phyloP scores from a whole-genome alignment of 495 filamentous ascomycete species.

The Neurospora sp. region DNA sequence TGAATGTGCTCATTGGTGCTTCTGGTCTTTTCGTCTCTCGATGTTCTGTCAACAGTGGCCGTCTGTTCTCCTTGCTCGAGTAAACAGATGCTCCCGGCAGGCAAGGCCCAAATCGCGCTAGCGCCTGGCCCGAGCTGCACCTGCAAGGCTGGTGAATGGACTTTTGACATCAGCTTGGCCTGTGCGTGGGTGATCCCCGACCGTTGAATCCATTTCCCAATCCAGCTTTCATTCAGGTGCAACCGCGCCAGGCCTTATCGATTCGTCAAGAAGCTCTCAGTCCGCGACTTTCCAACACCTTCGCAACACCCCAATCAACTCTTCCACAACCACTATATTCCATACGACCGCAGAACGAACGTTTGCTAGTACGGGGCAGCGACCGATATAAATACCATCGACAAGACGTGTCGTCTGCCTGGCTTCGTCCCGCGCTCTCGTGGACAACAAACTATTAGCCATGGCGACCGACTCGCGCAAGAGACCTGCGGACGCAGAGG shows the following conservation, averaged over 20 bases:
- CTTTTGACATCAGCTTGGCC: background rate
- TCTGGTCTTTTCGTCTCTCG: background rate
- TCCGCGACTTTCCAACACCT: background rate
- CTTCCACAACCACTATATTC: background rate
- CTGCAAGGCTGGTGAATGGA: background rate
- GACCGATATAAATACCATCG: background rate
- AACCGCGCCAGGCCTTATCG: background rate
- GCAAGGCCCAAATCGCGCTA: background rate
- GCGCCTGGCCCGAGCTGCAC: background rate
- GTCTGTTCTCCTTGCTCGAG: background rate
- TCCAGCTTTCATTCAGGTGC: background rate
- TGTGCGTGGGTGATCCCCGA: background rate
- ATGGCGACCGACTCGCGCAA: conserved; percentile 20
- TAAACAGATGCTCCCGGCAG: background rate
- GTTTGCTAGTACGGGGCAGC: background rate
- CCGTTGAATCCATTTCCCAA: background rate
- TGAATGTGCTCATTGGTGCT: background rate
- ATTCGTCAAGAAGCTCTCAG: background rate
- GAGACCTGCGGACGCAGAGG: conserved; percentile 13
- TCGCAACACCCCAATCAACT: background rate
- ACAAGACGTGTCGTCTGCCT: background rate
- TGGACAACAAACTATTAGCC: background rate
- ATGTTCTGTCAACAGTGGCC: background rate
- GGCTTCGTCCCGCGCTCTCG: conserved; percentile 2
- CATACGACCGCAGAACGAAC: background rate